phyloP scores from a whole-genome alignment of 1,139 yeast genomes.

The Arxiozyma telluris region DNA sequence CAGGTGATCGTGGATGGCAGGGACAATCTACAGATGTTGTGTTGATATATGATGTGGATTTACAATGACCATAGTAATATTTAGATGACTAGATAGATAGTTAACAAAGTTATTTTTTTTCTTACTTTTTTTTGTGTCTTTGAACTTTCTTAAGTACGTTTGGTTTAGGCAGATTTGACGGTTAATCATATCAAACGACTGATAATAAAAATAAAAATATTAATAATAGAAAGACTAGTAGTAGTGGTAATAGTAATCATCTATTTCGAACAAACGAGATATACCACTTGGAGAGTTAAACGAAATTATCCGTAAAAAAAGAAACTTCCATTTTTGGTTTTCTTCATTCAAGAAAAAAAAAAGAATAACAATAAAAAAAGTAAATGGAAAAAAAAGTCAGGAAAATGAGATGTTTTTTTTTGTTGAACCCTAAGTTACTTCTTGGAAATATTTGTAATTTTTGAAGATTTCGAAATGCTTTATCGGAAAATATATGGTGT shows the following conservation, averaged over 20 bases:
- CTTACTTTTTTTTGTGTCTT: not conserved
- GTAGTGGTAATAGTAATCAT: too few relatives aligned
- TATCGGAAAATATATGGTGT: too few relatives aligned
- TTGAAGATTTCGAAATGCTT: too few relatives aligned
- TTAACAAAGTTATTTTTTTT: too few relatives aligned
- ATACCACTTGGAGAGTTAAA: not conserved
- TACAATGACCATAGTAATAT: slow-evolving; percentile 11
- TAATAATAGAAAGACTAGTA: too few relatives aligned
- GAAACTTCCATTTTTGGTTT: too few relatives aligned
- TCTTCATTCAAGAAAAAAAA: too few relatives aligned
- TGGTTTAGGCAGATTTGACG: not conserved
- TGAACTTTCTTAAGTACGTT: not conserved
- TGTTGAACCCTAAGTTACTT: not conserved
- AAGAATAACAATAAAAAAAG: too few relatives aligned
- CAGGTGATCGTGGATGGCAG: slow-evolving; percentile 96
- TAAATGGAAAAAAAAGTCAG: too few relatives aligned
- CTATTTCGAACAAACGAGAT: not conserved
- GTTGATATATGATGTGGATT: slow-evolving; percentile 63
- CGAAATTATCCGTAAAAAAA: not conserved
- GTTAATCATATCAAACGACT: not conserved
- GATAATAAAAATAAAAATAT: too few relatives aligned
- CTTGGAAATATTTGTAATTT: not conserved
- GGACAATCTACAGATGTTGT: slow-evolving; percentile 72
- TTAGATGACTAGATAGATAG: not conserved
- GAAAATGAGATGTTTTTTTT: too few relatives aligned